Conservation (phyloP, 192 early-diverging fungal species). For the Diversispora eburnea region DNA sequence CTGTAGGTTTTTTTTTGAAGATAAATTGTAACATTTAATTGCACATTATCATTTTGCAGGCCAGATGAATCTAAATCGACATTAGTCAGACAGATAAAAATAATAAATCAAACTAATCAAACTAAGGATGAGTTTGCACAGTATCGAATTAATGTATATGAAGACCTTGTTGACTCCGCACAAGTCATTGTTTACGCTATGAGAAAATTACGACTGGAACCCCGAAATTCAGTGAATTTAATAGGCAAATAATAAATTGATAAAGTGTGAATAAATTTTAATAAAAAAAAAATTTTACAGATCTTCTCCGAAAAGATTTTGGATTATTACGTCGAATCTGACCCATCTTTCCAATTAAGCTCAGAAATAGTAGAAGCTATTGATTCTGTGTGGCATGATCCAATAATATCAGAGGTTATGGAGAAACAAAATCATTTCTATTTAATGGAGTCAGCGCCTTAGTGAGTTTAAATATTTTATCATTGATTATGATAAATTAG, state of each 20-base stretch:
- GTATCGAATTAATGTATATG: conserved; percentile 77
- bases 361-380: conserved; percentile 67
- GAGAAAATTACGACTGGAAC: conserved; percentile 57
- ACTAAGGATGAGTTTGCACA: conserved; percentile 71
- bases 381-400: conserved; percentile 71
- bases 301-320: conserved; percentile 37
- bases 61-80: conserved; percentile 94
- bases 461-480: conserved; percentile 51
- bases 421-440: conserved; percentile 81
- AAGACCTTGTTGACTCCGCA: conserved; percentile 81
- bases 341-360: conserved; percentile 51
- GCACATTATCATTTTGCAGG: conserved; percentile 37
- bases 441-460: conserved; percentile 87
- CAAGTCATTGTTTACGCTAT: conserved; percentile 73
- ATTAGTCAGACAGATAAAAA: conserved; percentile 97
- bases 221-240: conserved; percentile 47
- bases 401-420: conserved; percentile 57
- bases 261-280: too few relatives aligned
- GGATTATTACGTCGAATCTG: conserved; percentile 52
- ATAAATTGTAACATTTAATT: conserved; percentile 3
- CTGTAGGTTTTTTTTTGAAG: not conserved
- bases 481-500: not conserved
- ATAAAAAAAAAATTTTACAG: too few relatives aligned
- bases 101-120: conserved; percentile 91
- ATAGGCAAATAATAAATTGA: not conserved